Evolutionary conservation across 2,329 filamentous ascomycete species (phyloP).

Genomic region (Aspergillus luchuensis): DNA sequence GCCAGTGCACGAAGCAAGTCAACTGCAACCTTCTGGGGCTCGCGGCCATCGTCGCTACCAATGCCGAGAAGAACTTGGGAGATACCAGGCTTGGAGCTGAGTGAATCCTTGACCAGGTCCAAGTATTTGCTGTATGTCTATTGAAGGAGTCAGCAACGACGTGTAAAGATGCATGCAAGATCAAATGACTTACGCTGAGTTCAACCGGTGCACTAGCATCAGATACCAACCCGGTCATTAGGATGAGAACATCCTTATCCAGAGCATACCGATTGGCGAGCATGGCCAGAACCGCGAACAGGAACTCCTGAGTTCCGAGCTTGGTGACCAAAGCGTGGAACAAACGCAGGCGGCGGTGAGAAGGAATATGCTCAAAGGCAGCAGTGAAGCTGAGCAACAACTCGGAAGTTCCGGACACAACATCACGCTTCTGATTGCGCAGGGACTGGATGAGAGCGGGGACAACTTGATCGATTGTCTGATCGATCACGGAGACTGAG

Average conservation of each 20-base stretch:
- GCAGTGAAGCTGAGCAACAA: constrained; percentile 94
- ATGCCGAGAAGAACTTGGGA: constrained; percentile 72
- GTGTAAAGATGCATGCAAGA: background rate
- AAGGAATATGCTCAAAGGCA: constrained; percentile 93
- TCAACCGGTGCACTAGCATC: constrained; percentile 75
- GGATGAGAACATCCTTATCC: constrained; percentile 72
- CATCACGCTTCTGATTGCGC: constrained; percentile 73
- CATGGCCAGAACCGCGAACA: constrained; percentile 86
- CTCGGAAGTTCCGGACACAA: constrained; percentile 79
- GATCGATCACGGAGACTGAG: constrained; percentile 92
- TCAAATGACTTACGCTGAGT: constrained; percentile 50
- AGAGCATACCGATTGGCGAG: constrained; percentile 84
- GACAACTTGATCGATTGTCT: constrained; percentile 89
- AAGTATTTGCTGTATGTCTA: constrained; percentile 76
- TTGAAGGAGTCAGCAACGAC: constrained; percentile 16
- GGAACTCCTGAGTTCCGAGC: constrained; percentile 79
- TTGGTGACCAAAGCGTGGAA: constrained; percentile 85
- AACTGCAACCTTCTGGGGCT: constrained; percentile 44
- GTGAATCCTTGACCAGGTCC: constrained; percentile 71
- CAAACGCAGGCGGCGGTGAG: constrained; percentile 77
- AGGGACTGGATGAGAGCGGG: constrained; percentile 87
- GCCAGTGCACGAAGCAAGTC: constrained; percentile 46
- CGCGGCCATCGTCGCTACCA: constrained; percentile 52
- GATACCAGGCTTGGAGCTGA: constrained; percentile 72
- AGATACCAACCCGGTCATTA: constrained; percentile 72